phyloP scores from a whole-genome alignment of 805 yeast species.

The Barnettozyma wickerhamii region DNA sequence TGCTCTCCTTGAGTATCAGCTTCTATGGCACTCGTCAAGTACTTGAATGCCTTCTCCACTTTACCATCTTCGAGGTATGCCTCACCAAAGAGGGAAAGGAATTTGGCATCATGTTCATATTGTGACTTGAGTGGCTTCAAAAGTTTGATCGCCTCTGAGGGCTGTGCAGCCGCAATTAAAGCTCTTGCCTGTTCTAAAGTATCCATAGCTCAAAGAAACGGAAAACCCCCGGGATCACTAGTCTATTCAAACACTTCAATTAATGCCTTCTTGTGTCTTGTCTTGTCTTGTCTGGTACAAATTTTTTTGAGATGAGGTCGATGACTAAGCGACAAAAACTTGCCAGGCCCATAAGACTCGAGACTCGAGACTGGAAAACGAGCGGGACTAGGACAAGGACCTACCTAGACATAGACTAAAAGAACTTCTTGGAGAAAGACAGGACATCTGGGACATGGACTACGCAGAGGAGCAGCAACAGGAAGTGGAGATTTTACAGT shows the following conservation, averaged over 20 bases:
- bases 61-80: constrained; percentile 74
- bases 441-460: constrained; percentile 46
- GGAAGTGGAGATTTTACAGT: constrained; percentile 84
- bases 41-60: constrained; percentile 70
- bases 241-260: too few species aligned
- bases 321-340: too few species aligned
- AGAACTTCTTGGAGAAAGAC: background rate
- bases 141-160: constrained; percentile 31
- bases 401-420: too few species aligned
- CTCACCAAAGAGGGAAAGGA: constrained; percentile 65
- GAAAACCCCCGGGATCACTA: background rate
- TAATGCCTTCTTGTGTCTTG: too few species aligned
- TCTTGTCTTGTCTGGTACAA: too few species aligned
- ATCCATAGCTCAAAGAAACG: background rate
- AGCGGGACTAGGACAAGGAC: too few species aligned
- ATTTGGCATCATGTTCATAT: constrained; percentile 39
- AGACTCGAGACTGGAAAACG: too few species aligned
- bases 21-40: constrained; percentile 56
- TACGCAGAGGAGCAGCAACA: constrained; percentile 79
- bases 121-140: constrained; percentile 29
- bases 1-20: constrained; percentile 60
- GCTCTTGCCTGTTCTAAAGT: constrained; percentile 5
- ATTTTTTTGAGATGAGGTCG: too few species aligned
- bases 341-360: too few species aligned
- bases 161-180: constrained; percentile 4